Evolutionary conservation across 306 rosid genomes (phyloP).

Genomic region (Malus sieversii): DNA sequence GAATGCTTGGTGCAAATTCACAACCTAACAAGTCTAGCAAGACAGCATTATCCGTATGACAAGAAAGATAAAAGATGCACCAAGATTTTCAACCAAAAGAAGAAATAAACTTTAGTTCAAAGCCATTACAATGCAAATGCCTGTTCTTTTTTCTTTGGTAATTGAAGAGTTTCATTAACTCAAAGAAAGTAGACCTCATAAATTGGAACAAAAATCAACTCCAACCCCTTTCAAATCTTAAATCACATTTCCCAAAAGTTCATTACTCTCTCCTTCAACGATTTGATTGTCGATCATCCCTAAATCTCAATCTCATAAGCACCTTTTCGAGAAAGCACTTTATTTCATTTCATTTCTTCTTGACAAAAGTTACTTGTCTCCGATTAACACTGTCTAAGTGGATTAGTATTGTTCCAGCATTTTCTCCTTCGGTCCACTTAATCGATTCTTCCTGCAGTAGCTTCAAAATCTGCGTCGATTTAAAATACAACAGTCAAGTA

Average conservation of each 20-base stretch:
- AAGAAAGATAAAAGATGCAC: neutral
- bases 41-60: neutral
- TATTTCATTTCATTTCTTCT: conserved; percentile 17
- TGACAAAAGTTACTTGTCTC: conserved; percentile 35
- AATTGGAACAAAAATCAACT: neutral
- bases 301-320: neutral
- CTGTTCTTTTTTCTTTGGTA: neutral
- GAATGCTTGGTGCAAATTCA: neutral
- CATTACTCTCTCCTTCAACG: neutral
- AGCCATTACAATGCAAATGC: neutral
- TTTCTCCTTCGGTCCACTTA: conserved; percentile 61
- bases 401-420: conserved; percentile 46
- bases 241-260: neutral
- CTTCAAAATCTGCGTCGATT: conserved; percentile 43
- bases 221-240: neutral
- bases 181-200: neutral
- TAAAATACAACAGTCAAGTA: neutral
- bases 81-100: neutral
- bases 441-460: conserved; percentile 62
- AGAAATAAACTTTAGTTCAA: neutral
- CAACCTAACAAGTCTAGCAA: neutral
- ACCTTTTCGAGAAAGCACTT: neutral
- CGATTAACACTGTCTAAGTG: conserved; percentile 39
- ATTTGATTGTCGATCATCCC: neutral
- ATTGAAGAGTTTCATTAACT: neutral